These are phyloP conservation scores for Ricinus communis DNA, from an alignment of 345 rosid genomes.

Conservation along the genomic window DNA sequence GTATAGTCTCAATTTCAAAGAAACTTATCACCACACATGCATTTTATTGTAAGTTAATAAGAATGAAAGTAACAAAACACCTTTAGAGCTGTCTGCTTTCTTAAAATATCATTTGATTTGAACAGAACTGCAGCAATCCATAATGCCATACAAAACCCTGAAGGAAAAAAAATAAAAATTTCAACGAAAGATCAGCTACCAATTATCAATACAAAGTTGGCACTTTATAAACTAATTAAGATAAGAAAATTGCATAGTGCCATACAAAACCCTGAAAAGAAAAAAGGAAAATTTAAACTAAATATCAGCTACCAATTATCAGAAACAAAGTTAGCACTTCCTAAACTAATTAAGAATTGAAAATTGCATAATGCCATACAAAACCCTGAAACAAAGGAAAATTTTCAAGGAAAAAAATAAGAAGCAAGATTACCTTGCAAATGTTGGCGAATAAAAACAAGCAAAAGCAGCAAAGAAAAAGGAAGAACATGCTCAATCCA, in stretches of 20 bases:
- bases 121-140: constrained; percentile 57
- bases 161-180: constrained; percentile 1
- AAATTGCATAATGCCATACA: neutral
- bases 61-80: constrained; percentile 18
- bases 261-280: neutral
- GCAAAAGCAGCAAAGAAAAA: constrained; percentile 47
- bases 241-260: neutral
- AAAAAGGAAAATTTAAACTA: neutral
- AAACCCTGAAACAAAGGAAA: neutral
- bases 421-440: constrained; percentile 47
- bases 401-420: neutral
- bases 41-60: neutral
- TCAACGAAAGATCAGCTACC: neutral
- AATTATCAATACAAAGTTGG: constrained; percentile 4
- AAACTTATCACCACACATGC: neutral
- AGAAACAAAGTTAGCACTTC: constrained; percentile 8
- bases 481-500: constrained; percentile 64
- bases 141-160: constrained; percentile 52
- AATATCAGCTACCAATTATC: neutral
- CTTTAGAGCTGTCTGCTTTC: constrained; percentile 67
- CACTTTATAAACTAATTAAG: neutral
- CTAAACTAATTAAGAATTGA: neutral
- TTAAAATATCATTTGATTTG: constrained; percentile 55
- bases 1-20: neutral
- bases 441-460: constrained; percentile 64